Percentiles rank a stretch among this genome's conserved stretches.
These are phyloP conservation scores for Mitragyna speciosa DNA, from an alignment of 257 asterid species.

Conservation along the genomic window DNA sequence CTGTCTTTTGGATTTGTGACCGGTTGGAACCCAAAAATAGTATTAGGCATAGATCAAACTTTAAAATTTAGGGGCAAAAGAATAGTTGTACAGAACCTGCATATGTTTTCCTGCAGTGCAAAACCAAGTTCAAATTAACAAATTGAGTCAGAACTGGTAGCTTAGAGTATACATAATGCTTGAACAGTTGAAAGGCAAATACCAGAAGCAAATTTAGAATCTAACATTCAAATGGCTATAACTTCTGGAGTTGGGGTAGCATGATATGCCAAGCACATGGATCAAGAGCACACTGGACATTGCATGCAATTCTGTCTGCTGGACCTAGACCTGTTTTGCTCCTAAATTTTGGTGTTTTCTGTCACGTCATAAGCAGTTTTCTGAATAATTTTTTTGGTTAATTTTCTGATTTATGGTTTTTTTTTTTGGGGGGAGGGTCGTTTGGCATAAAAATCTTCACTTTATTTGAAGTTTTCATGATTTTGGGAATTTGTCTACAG, in stretches of 20 bases:
- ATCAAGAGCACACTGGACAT: background rate
- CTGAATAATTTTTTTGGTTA: background rate
- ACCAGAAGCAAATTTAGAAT: too few species aligned
- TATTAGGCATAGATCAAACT: too few species aligned
- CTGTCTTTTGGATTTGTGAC: background rate
- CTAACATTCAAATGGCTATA: background rate
- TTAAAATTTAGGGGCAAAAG: background rate
- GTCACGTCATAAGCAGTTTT: background rate
- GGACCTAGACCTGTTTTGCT: background rate
- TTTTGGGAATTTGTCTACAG: background rate
- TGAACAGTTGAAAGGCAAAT: background rate
- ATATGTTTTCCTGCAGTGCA: background rate
- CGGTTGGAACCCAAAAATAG: background rate
- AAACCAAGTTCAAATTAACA: background rate
- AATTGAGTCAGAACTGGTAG: background rate
- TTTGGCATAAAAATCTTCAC: background rate
- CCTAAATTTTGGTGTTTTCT: background rate
- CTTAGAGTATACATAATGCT: background rate
- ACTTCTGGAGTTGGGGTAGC: background rate
- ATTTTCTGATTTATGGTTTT: background rate
- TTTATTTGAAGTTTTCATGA: background rate
- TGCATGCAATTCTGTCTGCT: background rate
- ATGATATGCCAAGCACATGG: background rate
- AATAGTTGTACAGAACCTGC: background rate
- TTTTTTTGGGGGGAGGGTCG: too few species aligned